Conservation (phyloP, 371 early-diverging fungal genomes). For the Nematocida sp. region DNA sequence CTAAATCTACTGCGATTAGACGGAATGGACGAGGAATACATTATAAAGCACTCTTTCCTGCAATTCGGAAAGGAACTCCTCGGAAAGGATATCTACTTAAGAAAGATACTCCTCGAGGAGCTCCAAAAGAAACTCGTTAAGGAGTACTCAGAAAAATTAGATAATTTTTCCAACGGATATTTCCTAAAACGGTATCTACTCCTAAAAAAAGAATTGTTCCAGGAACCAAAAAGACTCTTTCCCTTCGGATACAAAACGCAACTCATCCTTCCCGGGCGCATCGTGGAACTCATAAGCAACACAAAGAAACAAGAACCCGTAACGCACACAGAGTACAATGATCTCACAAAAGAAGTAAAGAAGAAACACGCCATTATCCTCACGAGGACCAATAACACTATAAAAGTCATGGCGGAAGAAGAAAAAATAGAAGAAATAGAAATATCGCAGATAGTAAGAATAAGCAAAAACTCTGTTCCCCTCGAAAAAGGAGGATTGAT, state of each 20-base stretch:
- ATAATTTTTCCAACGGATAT: not conserved
- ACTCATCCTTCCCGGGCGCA: slow-evolving; percentile 7
- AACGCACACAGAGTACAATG: not conserved
- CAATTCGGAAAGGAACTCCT: slow-evolving; percentile 79
- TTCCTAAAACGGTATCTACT: slow-evolving; percentile 1
- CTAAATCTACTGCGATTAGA: slow-evolving; percentile 93
- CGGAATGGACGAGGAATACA: slow-evolving; percentile 83
- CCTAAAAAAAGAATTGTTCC: not conserved
- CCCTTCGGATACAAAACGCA: not conserved
- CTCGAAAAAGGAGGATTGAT: not conserved
- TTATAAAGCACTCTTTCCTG: slow-evolving; percentile 85
- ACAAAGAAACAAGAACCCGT: not conserved
- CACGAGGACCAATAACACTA: not conserved
- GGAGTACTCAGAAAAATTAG: not conserved
- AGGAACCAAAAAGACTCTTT: not conserved
- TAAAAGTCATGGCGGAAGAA: not conserved
- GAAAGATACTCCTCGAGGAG: not conserved
- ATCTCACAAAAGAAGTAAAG: not conserved
- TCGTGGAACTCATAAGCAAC: not conserved
- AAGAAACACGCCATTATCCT: not conserved
- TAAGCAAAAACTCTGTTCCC: not conserved
- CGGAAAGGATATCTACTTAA: slow-evolving; percentile 3
- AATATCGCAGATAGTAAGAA: not conserved
- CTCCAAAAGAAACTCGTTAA: not conserved
- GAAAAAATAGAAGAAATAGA: not conserved